Evolutionary conservation across 106 monocot species (phyloP).

Genomic region (Platanthera zijinensis): DNA sequence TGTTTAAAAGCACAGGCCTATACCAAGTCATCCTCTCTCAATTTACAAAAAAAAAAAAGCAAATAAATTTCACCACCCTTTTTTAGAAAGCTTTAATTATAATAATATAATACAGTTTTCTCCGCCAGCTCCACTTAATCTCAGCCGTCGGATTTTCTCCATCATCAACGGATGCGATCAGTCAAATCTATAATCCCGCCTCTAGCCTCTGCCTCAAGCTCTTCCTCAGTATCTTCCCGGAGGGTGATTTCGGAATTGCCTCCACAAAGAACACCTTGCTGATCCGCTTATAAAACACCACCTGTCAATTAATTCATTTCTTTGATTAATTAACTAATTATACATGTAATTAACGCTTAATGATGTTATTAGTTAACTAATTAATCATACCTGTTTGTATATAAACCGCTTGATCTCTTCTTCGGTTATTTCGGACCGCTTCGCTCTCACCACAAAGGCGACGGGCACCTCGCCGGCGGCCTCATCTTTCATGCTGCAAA

Average conservation of each 20-base stretch:
- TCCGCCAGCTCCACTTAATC: too few species aligned
- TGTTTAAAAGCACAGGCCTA: too few species aligned
- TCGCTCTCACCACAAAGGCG: slow-evolving; percentile 44
- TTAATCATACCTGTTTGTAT: slow-evolving; percentile 41
- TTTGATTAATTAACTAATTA: neutral
- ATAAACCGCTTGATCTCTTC: slow-evolving; percentile 65
- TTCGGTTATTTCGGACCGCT: slow-evolving; percentile 43
- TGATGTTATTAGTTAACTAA: neutral
- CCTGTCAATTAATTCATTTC: neutral
- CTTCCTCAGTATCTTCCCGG: slow-evolving; percentile 10
- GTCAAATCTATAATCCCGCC: neutral
- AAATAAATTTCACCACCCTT: too few species aligned
- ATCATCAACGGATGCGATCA: too few species aligned
- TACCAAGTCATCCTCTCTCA: too few species aligned
- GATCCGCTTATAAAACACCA: slow-evolving; percentile 7
- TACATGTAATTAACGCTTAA: neutral
- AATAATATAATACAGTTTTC: too few species aligned
- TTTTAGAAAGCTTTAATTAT: too few species aligned
- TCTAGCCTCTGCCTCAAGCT: neutral
- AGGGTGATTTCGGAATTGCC: slow-evolving; percentile 6
- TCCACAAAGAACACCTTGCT: slow-evolving; percentile 7
- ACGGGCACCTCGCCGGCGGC: slow-evolving; percentile 59
- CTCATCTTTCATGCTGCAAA: slow-evolving; percentile 54
- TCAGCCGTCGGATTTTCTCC: too few species aligned
- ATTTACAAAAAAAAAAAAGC: too few species aligned